Percentiles rank a stretch among this genome's conserved stretches.
These are phyloP conservation scores for Ascochyta rabiei DNA, from an alignment of 2,329 filamentous ascomycete species.

Conservation along the genomic window DNA sequence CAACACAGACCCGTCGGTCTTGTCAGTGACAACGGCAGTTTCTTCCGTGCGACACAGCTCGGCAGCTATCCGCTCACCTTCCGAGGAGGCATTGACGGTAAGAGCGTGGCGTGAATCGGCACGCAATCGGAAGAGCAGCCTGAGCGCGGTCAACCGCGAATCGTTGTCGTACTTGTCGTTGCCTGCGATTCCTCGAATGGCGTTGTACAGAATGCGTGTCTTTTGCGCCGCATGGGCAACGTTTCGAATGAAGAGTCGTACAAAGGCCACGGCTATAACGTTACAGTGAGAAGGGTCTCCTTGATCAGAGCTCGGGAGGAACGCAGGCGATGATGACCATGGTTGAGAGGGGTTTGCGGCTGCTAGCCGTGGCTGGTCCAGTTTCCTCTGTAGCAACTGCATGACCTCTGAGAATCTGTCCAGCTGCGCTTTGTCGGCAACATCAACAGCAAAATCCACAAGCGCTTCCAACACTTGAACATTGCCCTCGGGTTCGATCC, in stretches of 20 bases:
- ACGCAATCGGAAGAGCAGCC: conserved; percentile 74
- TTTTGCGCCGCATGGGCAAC: conserved; percentile 72
- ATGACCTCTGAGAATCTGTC: conserved; percentile 60
- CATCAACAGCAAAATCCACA: conserved; percentile 67
- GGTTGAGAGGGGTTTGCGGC: conserved; percentile 24
- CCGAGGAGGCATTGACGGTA: conserved; percentile 71
- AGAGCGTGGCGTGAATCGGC: conserved; percentile 82
- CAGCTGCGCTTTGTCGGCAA: conserved; percentile 65
- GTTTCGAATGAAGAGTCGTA: conserved; percentile 76
- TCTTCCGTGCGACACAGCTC: conserved; percentile 70
- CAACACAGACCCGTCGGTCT: conserved; percentile 47
- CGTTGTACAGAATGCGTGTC: conserved; percentile 56
- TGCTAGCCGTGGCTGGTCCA: conserved; percentile 30
- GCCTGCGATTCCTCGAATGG: conserved; percentile 42
- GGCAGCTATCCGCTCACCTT: conserved; percentile 74
- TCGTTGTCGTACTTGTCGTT: conserved; percentile 42
- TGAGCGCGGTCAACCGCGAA: conserved; percentile 47
- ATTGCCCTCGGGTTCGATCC: conserved; percentile 68
- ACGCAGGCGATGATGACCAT: conserved; percentile 26
- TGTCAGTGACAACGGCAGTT: conserved; percentile 54
- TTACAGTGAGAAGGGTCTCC: conserved; percentile 64
- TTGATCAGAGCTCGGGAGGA: conserved; percentile 21
- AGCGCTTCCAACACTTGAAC: conserved; percentile 68
- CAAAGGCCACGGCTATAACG: conserved; percentile 72
- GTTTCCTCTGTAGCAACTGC: conserved; percentile 51